Evolutionary conservation across 192 early-diverging fungal species (phyloP), one percentile per base, ranked within the genome.

Genomic region (Radiomyces spectabilis): DNA sequence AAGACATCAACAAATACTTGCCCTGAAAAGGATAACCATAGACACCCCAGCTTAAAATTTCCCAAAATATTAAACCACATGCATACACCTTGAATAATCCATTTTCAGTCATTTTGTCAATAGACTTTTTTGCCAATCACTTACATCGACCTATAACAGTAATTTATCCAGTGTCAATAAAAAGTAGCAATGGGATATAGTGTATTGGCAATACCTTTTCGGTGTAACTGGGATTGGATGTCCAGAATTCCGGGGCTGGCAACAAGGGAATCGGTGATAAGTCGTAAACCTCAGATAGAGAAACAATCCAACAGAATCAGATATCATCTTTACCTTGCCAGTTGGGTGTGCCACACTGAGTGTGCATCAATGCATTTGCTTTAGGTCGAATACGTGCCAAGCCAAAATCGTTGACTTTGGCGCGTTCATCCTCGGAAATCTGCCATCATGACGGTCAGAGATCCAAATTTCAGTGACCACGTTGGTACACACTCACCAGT

Each of bases 321-420:
- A 6, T 43, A 24, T 29, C 38, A 13, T 46, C 24, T 41, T 51
- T 71, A 68, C 66, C 69, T 69, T 85, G 84, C 59, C 86, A 88
- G 43, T 88, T 88, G 51, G 86, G 86, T 15, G 86, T 88, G 4
- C 86, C 86, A 43, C 86, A 88, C 19, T 84, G 83, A 3, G 86
- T 88, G 29, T 88, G 86, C 59, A 86, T 76, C 26, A 78, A 77
- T 16, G 82, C 75, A 41, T 81, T 84, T 52, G 82, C 79, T 16
- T 73, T 75, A 26, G 84, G 78, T 2, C 86, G 73, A 52, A 88
- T 88, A 4, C 86, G 80, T 5, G 86, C 86, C 32, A 88, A 57
- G n/a, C 86, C 86, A 77, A 88, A 88, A 54, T 88, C 86, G 51
- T 88, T 88, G 25, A 88, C 85, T 61, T 88, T 88, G 32, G 86